Base-by-base conservation (phyloP, 371 early-diverging fungal genomes). In the Ordospora pajunii region DNA sequence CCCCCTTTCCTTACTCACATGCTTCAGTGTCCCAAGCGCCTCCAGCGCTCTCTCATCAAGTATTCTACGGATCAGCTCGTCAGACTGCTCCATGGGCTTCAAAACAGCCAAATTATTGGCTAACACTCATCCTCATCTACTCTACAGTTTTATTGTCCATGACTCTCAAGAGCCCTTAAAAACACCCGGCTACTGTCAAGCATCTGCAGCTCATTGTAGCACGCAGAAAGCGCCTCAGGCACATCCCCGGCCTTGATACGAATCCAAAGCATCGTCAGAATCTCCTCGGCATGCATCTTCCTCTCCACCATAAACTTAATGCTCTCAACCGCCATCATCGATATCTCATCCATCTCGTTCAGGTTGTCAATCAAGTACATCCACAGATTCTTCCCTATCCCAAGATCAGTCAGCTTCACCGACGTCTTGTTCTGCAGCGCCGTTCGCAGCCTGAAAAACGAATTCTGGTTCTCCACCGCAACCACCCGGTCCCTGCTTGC, bases 1-100 rank as follows among this genome's bases (percentile, higher is more conserved):
- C 25, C 53, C 48, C 66, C 65, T 73, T 17, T 73, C 74, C 53
- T 73, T 73, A 23, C 65, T 73, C 40, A 73, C 42, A 52, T 73
- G 74, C 45, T 73, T 73, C 14, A 66, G 45, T 50, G 64, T 73
- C 6, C 42, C 17, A 12, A 73, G 46, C 1, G 74, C 64, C 6
- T 46, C 25, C 3, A 66, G 27, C 45, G 54, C 42, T 43, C 43
- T 65, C 12, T 73, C 74, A 52, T 73, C 74, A 7, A 73, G 17
- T 12, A 73, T 66, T 53, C 51, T 65, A 43, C 74, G 27, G 42
- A 73, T 65, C 17, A 73, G 51, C 27, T 73, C 74, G 32, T 73
- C 74, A 12, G 58, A 37, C 58, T 58, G 58, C 7, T 58, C 58
- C 58, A 58, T 58, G 58, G 58, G 58, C 40, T 40, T 40, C 19